Base-by-base conservation (phyloP, 257 asterid species). In the Scutellaria minor region DNA sequence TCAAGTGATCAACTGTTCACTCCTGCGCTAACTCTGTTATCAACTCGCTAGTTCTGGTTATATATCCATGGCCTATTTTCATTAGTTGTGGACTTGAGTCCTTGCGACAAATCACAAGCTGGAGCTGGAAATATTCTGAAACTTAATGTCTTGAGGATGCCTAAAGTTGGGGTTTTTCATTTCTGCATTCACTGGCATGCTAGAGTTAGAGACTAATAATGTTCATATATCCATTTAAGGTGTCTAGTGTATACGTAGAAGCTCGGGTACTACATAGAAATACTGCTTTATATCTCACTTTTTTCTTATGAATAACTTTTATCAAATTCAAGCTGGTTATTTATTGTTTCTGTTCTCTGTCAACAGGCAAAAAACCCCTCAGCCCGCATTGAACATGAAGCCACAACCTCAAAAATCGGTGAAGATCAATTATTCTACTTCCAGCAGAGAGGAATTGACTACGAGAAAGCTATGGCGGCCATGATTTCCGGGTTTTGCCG, bases 381-480 rank as follows among this genome's bases (percentile, higher is more conserved):
- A 15, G 89, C 94, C 3, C 92, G 82, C 0, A 79, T 89, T 41
- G 98, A 91, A 45, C 98, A 93, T 40, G 98, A 93, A 78, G 98
- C 98, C 14, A 86, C 97, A 2, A 93, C 96, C 55, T 93, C 97
- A 4, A 93, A 93, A 78, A 93, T 93, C 1, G 97, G 98, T 20
- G 98, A 93, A 62, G 98, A 88, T 73, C 98, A 89, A 85, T 67
- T 93, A 70, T 93, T 93, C 79, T 91, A 93, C 84, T 93, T 93
- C 84, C 98, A 83, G 72, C 98, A 91, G 71, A 93, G 97, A 75
- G 98, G 98, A 48, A 88, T 93, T 1, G 96, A 93, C 83, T 89
- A 86, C 1, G 98, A 93, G 83, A 88, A 85, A 82, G 98, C 97
- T 22, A 93, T 91, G 97, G 96, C 97, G n/a, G 91, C 96, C 57